Evolutionary conservation across 192 early-diverging fungal genomes (phyloP).

Genomic region (Coemansia umbellata): DNA sequence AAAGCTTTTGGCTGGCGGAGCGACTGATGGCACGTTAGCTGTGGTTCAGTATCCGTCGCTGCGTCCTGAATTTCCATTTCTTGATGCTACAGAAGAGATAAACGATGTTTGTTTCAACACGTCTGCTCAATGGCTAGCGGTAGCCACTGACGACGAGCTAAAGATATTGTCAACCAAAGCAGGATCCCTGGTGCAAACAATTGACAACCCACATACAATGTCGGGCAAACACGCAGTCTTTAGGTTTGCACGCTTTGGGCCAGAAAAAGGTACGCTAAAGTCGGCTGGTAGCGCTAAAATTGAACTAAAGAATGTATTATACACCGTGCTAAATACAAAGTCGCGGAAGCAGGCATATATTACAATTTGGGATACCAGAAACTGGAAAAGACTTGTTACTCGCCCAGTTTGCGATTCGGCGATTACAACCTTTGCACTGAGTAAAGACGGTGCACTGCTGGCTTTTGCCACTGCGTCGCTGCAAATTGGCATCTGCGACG

Average conservation of each 20-base stretch:
- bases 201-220: conserved; percentile 32
- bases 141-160: conserved; percentile 33
- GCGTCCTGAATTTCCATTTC: conserved; percentile 27
- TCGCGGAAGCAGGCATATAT: conserved; percentile 43
- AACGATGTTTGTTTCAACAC: conserved; percentile 43
- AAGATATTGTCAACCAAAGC: conserved; percentile 18
- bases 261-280: neutral
- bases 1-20: conserved; percentile 33
- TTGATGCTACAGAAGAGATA: conserved; percentile 34
- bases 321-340: conserved; percentile 47
- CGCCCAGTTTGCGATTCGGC: conserved; percentile 24
- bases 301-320: conserved; percentile 17
- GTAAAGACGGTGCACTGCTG: conserved; percentile 64
- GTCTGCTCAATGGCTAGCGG: conserved; percentile 29
- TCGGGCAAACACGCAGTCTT: conserved; percentile 31
- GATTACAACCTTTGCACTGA: conserved; percentile 47
- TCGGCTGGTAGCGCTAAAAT: neutral
- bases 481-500: conserved; percentile 62
- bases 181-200: conserved; percentile 25
- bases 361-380: conserved; percentile 27
- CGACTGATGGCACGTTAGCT: conserved; percentile 43
- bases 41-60: conserved; percentile 38
- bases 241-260: conserved; percentile 36
- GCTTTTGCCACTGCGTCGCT: conserved; percentile 73
- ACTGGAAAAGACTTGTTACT: conserved; percentile 23